Percentiles rank a stretch among this genome's conserved stretches.
phyloP scores from a whole-genome alignment of 1,284 basidiomycete genomes.

The Moesziomyces sp. region DNA sequence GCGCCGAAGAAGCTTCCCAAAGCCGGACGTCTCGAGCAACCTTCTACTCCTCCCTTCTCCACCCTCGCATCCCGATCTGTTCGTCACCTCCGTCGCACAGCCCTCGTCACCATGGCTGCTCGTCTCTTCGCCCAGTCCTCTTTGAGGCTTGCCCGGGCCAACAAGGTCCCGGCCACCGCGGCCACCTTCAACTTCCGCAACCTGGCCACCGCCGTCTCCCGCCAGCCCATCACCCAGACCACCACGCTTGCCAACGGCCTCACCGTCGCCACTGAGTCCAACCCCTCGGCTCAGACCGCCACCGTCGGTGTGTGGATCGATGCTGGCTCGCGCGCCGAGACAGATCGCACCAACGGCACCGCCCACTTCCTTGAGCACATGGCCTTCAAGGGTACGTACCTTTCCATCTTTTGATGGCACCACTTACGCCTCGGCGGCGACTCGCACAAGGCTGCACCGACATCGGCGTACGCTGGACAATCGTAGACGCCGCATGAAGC shows the following conservation, averaged over 20 bases:
- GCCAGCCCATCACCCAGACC: conserved; percentile 62
- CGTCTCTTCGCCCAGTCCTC: conserved; percentile 56
- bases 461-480: background rate
- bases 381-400: conserved; percentile 72
- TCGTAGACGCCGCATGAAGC: background rate
- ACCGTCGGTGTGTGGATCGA: conserved; percentile 99
- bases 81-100: conserved; percentile 25
- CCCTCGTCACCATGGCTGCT: conserved; percentile 45
- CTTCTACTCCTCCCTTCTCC: conserved; percentile 14
- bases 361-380: conserved; percentile 99
- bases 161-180: conserved; percentile 46
- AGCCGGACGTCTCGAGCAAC: background rate
- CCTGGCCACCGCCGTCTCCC: conserved; percentile 51
- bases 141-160: conserved; percentile 47
- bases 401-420: conserved; percentile 1
- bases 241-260: conserved; percentile 64
- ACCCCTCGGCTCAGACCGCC: conserved; percentile 93
- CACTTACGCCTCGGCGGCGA: background rate
- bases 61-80: background rate
- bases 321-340: conserved; percentile 96
- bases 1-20: conserved; percentile 9
- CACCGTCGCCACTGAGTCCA: conserved; percentile 75
- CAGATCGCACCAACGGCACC: conserved; percentile 90
- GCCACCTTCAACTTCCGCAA: conserved; percentile 44
- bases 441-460: background rate